Evolutionary conservation across 129 eudicot species (phyloP), one percentile per base, ranked within the genome.

Genomic region (Mikania micrantha): DNA sequence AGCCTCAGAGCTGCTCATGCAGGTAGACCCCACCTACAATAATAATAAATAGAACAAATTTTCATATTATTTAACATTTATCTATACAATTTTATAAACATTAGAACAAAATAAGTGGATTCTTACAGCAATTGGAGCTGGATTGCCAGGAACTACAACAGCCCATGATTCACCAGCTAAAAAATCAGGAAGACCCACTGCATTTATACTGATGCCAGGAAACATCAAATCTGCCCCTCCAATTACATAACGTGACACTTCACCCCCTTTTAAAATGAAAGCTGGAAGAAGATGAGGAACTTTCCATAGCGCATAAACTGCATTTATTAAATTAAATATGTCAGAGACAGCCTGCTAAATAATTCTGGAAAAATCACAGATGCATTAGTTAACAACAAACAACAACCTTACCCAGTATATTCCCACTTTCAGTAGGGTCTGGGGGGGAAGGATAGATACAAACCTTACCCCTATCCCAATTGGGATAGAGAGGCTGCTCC

Each of bases 191-290:
- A 86, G 79, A 64, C 99, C 99, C 29, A 89, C 95, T 12, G 79
- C 63, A 47, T 69, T 83, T 59, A 93, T 69, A 28, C 29, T 63
- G 64, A 93, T 89, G 44, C 96, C 99, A 17, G 96, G 99, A 58
- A 89, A 93, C 99, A 93, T 93, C 76, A 93, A 79, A 80, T 93
- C 96, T 42, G 96, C 96, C 77, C 96, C 99, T 29, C 95, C 93
- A 75, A 93, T 81, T 35, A 93, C 74, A 67, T 64, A 89, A 63
- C 90, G 86, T 45, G 99, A 93, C 35, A 93, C 99, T 72, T 89
- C 99, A 21, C 96, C 95, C 13, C 96, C 99, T 83, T 93, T 89
- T 32, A 93, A 82, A 79, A 75, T 27, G 65, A 93, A 93, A 72
- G 95, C 75, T 24, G 96, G 95, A 77, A 93, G 79, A 63, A 93